Evolutionary conservation across 2,329 filamentous ascomycete genomes (phyloP), one percentile per base, ranked within the genome.

Genomic region (Drechmeria coniospora): DNA sequence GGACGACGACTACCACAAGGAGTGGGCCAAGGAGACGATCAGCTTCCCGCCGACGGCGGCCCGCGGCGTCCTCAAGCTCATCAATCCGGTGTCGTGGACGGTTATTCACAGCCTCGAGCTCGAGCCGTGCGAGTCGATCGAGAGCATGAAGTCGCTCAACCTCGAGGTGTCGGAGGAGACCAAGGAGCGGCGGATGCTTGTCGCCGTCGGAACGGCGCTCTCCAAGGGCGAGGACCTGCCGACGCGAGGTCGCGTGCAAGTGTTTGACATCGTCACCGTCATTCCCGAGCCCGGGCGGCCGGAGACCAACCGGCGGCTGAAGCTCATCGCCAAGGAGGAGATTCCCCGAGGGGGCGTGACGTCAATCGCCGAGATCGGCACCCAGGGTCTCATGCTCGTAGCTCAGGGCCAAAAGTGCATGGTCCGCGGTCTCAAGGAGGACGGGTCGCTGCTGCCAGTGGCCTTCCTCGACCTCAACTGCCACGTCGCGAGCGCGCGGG

Each of bases 401-500:
- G 84, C 86, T 0, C 90, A 98, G 47, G 90, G 90, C 1, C 86
- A 94, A 45, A 98, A 98, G 54, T 87, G 84, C 50, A 92, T 98
- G 79, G 84, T 98, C 1, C 69, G 90, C 33, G 90, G 90, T 22
- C 65, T 98, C 3, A 94, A 94, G 50, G 90, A 98, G 51, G 90
- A 98, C 47, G 83, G 86, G 1, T 84, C 80, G 2, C 66, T 95
- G 28, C 63, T 95, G 1, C 90, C 90, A 0, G 87, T 98, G 4
- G 90, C 90, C 0, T 98, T 98, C 47, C 79, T 98, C 65, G 90
- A 98, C 45, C 92, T 94, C 74, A 90, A 82, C 55, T 92, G 81
- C 52, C 90, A 93, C 44, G 82, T 93, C 9, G 81, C 75, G 3
- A 73, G 78, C n/a, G 68, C 83, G 29, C 90, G 86, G 45, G 81